Percentiles rank a stretch among this genome's conserved stretches.
Conservation (phyloP, 805 yeast genomes). For the Saturnispora serradocipensis region DNA sequence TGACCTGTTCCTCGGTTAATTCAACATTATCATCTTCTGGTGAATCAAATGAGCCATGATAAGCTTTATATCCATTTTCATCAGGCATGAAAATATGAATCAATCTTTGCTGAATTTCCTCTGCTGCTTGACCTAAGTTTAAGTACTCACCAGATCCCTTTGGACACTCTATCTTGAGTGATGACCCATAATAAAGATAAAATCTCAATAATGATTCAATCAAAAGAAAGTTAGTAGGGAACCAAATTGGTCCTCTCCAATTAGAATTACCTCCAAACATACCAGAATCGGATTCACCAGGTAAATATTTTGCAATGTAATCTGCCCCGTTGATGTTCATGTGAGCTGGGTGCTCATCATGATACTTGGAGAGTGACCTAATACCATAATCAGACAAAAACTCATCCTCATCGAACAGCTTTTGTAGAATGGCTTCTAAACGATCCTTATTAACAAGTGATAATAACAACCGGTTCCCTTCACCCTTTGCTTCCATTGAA, state of each 20-base stretch:
- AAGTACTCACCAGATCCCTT: slow-evolving; percentile 67
- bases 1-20: slow-evolving; percentile 41
- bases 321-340: slow-evolving; percentile 74
- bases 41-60: slow-evolving; percentile 50
- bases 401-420: slow-evolving; percentile 80
- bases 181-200: slow-evolving; percentile 80
- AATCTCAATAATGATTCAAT: slow-evolving; percentile 84
- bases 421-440: slow-evolving; percentile 59
- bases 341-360: slow-evolving; percentile 72
- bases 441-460: slow-evolving; percentile 78
- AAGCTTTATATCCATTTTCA: slow-evolving; percentile 54
- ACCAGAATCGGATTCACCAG: slow-evolving; percentile 88
- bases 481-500: slow-evolving; percentile 67
- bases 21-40: slow-evolving; percentile 29
- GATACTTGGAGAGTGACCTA: slow-evolving; percentile 79
- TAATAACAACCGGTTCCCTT: slow-evolving; percentile 70
- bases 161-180: slow-evolving; percentile 80
- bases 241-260: slow-evolving; percentile 98
- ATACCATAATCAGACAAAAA: slow-evolving; percentile 80
- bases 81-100: slow-evolving; percentile 68
- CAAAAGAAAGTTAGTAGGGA: slow-evolving; percentile 78
- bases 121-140: slow-evolving; percentile 84
- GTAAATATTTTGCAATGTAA: slow-evolving; percentile 63
- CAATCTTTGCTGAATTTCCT: slow-evolving; percentile 78
- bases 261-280: slow-evolving; percentile 95